phyloP scores from a whole-genome alignment of 306 rosid genomes.

The cucumber (Cucumis sativus) region Cucumber_9930_V3 NC_026659.2:25001001-25001500 shows the following conservation, averaged over 20 bases:
- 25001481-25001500: neutral
- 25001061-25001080: no score
- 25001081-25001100: no score
- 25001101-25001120: no score
- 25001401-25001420: neutral
- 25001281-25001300: neutral
- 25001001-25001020: no score
- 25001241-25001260: no score
- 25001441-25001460: neutral
- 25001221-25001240: neutral
- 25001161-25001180: neutral
- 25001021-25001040: no score
- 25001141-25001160: neutral
- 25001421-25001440: constrained; percentile 1
- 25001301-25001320: neutral
- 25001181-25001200: no score
- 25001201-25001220: neutral
- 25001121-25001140: no score
- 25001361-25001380: neutral
- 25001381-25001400: neutral
- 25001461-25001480: neutral
- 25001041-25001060: no score
- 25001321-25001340: neutral
- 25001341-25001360: neutral
- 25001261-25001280: neutral